Evolutionary conservation across 345 rosid genomes (phyloP), one percentile per base, ranked within the genome.

Genomic region (Pistacia integerrima): DNA sequence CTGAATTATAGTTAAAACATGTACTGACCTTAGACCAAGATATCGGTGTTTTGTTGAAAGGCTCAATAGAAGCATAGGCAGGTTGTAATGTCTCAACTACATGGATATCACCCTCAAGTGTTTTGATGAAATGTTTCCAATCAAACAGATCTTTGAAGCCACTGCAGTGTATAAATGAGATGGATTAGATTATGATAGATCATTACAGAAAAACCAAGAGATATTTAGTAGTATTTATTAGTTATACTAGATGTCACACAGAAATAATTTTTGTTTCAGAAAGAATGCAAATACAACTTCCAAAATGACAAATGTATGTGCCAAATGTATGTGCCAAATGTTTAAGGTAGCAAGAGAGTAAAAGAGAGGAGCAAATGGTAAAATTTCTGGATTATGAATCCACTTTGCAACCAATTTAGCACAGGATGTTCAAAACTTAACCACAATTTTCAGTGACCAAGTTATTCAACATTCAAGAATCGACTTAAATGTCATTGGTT

Each of bases 141-240:
- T 93, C 89, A 91, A 96, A 93, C 20, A 93, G 85, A 90, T 96
- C 97, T 82, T 96, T 93, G 79, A 96, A 93, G 81, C 87, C 97
- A 81, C 98, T 96, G 87, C 84, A 82, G 77, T 25, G 80, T 44
- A 77, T 5, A 33, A 44, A 79, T 11, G 17, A 75, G 61, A 74
- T 28, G 63, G 56, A 67, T 70, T 64, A 72, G 67, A 51, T 63
- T 68, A 30, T 68, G 22, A 69, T 49, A 75, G 57, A 78, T 12
- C 62, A 76, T 28, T 38, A 66, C 41, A 55, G 65, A 69, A 30
- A 30, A 30, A 0, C 33, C 33, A 25, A 25, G 33, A 30, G 3
- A 30, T 30, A 30, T 30, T 30, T 30, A 30, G 33, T 30, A 30
- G 33, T 30, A 30, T 30, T 30, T 30, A 30, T 1, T 30, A 30